Evolutionary conservation across 257 asterid species (phyloP).

Genomic region (Petunia secreta): DNA sequence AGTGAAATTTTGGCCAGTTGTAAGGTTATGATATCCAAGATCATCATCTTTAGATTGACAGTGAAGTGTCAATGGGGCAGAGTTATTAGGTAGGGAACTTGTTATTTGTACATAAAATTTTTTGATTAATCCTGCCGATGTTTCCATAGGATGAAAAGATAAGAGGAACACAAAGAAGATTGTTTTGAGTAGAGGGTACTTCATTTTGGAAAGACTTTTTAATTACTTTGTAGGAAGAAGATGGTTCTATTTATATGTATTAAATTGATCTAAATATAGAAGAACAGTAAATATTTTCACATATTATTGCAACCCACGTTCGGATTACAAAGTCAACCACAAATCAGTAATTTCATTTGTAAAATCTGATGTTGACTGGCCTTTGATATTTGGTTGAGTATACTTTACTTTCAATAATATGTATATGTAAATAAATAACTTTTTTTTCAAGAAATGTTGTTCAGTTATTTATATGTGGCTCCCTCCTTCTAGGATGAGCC

Average conservation of each 20-base stretch:
- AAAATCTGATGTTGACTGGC: too few species aligned
- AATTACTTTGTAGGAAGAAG: background rate
- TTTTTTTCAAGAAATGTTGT: too few species aligned
- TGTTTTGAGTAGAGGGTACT: background rate
- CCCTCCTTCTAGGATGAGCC: too few species aligned
- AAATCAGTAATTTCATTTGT: too few species aligned
- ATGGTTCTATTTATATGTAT: background rate
- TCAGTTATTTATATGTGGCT: too few species aligned
- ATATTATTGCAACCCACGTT: background rate
- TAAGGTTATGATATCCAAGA: conserved; percentile 12
- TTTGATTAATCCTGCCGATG: too few species aligned
- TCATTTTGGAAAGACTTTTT: background rate
- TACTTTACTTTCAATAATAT: too few species aligned
- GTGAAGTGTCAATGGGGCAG: background rate
- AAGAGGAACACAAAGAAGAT: background rate
- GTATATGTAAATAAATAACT: too few species aligned
- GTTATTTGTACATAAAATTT: background rate
- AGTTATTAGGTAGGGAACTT: background rate
- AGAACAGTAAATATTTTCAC: background rate
- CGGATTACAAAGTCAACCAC: background rate
- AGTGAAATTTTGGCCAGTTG: background rate
- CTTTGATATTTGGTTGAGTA: too few species aligned
- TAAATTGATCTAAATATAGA: too few species aligned
- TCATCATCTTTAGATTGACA: background rate
- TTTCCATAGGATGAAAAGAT: background rate